Conservation (phyloP, 1,284 basidiomycete species). For the Ceratobasidium sp. region DNA sequence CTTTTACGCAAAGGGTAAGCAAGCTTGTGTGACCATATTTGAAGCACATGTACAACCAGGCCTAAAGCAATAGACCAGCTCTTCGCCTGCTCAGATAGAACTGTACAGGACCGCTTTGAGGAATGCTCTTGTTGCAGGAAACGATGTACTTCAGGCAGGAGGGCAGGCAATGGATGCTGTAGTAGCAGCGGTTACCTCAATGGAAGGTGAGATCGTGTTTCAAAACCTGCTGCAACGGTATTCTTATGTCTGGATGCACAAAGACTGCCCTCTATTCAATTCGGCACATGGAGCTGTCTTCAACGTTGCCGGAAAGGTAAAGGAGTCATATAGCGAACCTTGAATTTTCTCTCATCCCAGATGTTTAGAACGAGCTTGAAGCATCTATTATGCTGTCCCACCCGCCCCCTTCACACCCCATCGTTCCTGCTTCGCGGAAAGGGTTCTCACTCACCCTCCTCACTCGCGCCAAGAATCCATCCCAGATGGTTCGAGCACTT, state of each 20-base stretch:
- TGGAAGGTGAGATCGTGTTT: slow-evolving; percentile 69
- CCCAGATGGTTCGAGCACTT: slow-evolving; percentile 71
- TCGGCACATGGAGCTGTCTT: slow-evolving; percentile 82
- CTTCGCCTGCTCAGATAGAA: slow-evolving; percentile 70
- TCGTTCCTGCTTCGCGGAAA: slow-evolving; percentile 67
- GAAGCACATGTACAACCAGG: no score
- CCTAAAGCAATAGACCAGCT: no score
- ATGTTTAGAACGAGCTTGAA: slow-evolving; percentile 81
- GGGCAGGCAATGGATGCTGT: slow-evolving; percentile 86
- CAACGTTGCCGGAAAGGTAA: slow-evolving; percentile 77
- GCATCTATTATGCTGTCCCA: slow-evolving; percentile 80
- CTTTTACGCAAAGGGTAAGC: slow-evolving; percentile 58
- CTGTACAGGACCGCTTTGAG: slow-evolving; percentile 67
- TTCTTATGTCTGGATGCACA: not conserved
- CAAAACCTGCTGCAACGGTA: not conserved
- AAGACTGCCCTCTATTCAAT: slow-evolving; percentile 82
- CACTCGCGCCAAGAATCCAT: slow-evolving; percentile 76
- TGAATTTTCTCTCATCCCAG: not conserved
- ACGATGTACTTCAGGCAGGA: slow-evolving; percentile 68
- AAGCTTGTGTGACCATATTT: not conserved
- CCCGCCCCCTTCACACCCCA: slow-evolving; percentile 70
- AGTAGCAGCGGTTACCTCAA: slow-evolving; percentile 73
- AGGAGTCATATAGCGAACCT: slow-evolving; percentile 27
- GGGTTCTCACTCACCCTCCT: slow-evolving; percentile 73
- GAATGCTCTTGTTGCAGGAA: slow-evolving; percentile 68